Evolutionary conservation across 2,329 filamentous ascomycete species (phyloP), one percentile per base, ranked within the genome.

Genomic region (Xylaria sp.): DNA sequence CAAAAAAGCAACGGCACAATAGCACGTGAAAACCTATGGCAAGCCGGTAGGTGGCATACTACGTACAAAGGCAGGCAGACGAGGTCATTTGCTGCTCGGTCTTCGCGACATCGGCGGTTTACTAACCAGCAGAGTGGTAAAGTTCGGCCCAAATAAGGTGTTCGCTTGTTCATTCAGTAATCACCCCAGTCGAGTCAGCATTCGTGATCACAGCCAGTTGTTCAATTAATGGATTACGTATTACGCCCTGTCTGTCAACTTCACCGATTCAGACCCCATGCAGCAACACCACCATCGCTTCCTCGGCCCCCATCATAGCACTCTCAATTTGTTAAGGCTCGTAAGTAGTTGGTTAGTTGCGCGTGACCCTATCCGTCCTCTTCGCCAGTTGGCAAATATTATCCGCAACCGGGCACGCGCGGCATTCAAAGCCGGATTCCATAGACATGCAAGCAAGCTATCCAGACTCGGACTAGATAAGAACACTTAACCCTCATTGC

Each of bases 71-170:
- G 38, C 5, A 40, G 15, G 31, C 3, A 20, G 10, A 44, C 17
- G 31, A 26, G 33, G 17, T 3, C 3, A 53, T n/a, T 42, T 31
- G 44, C 51, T 59, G 9, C 13, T 65, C 51, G 59, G 59, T 61
- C 23, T 53, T 69, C 61, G 68, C 68, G 65, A 64, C 61, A 65
- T 70, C 64, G 67, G 67, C 58, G 40, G 61, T 15, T 42, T 59
- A 56, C 42, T 13, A 61, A 61, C 38, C 31, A 53, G 60, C 57
- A 40, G 48, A 36, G 23, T 23, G 59, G 42, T 44, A 46, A 64
- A 46, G 28, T 33, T 64, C 23, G 44, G 60, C 54, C 31, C 53
- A 44, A 38, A n/a, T n/a, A 33, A 11, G 44, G 28, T 10, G 28
- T 7, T 61, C 28, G 48, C n/a, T 49, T 58, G 40, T 42, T 28